Percentiles rank a stretch among this genome's conserved stretches.
These are phyloP conservation scores for Rehmannia glutinosa DNA, from an alignment of 257 asterid genomes.

Conservation along the genomic window DNA sequence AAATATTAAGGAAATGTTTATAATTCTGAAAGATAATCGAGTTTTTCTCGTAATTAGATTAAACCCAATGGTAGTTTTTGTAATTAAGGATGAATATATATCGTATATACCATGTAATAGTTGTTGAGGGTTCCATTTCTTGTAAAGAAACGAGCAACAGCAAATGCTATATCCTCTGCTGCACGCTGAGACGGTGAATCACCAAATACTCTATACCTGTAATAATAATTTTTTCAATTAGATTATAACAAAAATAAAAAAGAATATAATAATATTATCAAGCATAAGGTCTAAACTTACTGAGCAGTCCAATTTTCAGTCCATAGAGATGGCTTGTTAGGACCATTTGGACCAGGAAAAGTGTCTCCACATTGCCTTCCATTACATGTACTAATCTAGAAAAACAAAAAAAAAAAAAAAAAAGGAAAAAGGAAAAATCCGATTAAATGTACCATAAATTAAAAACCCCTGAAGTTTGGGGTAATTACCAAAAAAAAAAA, in stretches of 20 bases:
- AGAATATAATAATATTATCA: no score
- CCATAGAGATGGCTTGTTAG: conserved; percentile 86
- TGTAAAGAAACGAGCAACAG: conserved; percentile 80
- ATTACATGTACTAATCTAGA: conserved; percentile 84
- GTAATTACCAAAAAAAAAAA: neutral
- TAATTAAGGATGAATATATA: no score
- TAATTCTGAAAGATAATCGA: no score
- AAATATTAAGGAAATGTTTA: no score
- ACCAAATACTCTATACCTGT: conserved; percentile 78
- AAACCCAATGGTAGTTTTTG: no score
- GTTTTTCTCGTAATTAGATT: no score
- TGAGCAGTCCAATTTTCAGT: conserved; percentile 99
- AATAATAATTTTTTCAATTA: neutral
- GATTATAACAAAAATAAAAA: neutral
- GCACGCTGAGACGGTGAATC: conserved; percentile 88
- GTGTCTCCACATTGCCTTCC: conserved; percentile 97
- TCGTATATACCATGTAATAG: conserved; percentile 84
- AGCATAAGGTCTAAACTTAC: no score
- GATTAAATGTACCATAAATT: neutral
- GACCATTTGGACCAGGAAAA: conserved; percentile 78
- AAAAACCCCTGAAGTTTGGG: neutral
- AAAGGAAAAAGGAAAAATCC: no score
- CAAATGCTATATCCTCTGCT: conserved; percentile 79
- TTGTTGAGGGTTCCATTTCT: conserved; percentile 84
- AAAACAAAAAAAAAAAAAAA: neutral